These are phyloP conservation scores for Paramyrothecium roridum DNA, from an alignment of 2,329 filamentous ascomycete genomes.

Conservation along the genomic window DNA sequence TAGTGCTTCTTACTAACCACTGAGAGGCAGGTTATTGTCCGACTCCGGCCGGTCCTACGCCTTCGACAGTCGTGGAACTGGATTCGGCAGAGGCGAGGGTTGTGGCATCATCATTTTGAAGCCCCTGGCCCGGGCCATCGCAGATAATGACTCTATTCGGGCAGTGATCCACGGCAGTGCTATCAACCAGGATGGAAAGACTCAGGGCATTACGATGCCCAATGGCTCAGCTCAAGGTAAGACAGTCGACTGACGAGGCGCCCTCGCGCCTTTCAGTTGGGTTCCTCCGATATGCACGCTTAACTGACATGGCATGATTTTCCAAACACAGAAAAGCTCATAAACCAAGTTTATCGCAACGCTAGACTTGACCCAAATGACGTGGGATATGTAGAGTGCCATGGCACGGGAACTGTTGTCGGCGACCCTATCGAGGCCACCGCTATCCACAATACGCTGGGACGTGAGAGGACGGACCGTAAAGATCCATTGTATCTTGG, in stretches of 20 bases:
- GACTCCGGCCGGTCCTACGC: conserved; percentile 16
- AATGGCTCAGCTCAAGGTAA: neutral
- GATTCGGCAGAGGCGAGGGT: conserved; percentile 58
- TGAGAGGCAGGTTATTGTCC: conserved; percentile 15
- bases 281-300: neutral
- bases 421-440: neutral
- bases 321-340: neutral
- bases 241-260: neutral
- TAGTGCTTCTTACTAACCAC: neutral
- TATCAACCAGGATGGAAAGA: neutral
- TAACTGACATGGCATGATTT: neutral
- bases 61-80: conserved; percentile 30
- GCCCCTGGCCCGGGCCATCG: conserved; percentile 44
- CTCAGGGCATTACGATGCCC: neutral
- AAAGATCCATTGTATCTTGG: conserved; percentile 8
- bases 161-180: conserved; percentile 21
- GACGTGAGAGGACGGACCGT: neutral
- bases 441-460: neutral
- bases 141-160: conserved; percentile 45
- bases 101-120: conserved; percentile 49
- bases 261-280: no score
- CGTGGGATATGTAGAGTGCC: neutral
- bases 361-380: neutral
- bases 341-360: neutral
- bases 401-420: neutral